Percentiles rank a stretch among this genome's conserved stretches.
Conservation (phyloP, 306 rosid genomes). For the Arachis stenosperma region DNA sequence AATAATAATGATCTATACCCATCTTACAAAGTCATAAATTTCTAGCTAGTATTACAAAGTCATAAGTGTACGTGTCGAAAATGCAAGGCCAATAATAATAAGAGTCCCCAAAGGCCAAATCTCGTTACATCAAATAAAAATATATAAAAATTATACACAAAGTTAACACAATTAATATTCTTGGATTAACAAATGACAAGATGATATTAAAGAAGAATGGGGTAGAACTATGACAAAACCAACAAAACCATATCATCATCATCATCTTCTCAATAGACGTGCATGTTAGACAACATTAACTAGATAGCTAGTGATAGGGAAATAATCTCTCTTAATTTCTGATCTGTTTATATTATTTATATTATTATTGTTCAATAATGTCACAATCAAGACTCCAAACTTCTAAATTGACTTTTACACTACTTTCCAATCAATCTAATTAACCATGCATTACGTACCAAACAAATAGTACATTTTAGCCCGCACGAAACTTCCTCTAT, state of each 20-base stretch:
- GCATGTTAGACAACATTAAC: no score
- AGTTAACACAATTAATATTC: no score
- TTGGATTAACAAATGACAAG: neutral
- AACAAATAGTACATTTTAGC: conserved; percentile 30
- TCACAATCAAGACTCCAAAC: conserved; percentile 17
- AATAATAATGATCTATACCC: no score
- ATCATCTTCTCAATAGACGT: no score
- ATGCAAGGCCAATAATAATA: neutral
- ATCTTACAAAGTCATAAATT: neutral
- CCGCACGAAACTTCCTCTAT: conserved; percentile 47
- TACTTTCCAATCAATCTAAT: conserved; percentile 23
- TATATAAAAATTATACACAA: no score
- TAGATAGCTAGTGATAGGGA: no score
- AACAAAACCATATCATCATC: neutral
- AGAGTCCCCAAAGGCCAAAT: no score
- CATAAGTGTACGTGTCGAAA: neutral
- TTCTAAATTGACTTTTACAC: conserved; percentile 25
- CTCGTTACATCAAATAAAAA: no score
- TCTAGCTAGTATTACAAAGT: neutral
- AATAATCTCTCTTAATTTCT: no score
- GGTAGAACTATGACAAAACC: conserved; percentile 10
- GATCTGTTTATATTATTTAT: no score
- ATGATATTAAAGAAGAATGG: conserved; percentile 8
- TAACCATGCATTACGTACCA: conserved; percentile 25
- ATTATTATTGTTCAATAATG: no score